These are phyloP conservation scores for Prunella vulgaris DNA, from an alignment of 257 asterid species.

Conservation along the genomic window DNA sequence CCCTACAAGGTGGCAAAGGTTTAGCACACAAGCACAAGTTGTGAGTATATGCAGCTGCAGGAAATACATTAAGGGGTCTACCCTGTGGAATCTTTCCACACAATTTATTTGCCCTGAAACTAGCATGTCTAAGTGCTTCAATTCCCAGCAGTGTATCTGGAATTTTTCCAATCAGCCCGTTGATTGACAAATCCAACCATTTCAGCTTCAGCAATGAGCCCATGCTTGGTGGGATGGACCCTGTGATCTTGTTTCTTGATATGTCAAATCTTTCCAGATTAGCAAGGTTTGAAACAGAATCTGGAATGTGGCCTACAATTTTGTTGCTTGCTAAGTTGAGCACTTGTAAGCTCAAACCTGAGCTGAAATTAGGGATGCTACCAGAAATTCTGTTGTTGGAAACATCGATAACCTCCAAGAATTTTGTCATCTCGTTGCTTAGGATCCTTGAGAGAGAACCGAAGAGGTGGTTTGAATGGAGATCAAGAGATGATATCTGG, in stretches of 20 bases:
- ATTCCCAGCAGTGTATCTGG: conserved; percentile 63
- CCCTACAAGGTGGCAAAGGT: conserved; percentile 74
- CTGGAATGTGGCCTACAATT: conserved; percentile 68
- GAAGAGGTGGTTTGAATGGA: conserved; percentile 57
- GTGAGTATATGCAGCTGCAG: conserved; percentile 65
- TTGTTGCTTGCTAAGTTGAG: conserved; percentile 67
- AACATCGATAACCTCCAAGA: conserved; percentile 57
- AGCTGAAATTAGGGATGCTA: conserved; percentile 52
- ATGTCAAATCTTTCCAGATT: conserved; percentile 55
- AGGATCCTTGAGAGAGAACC: conserved; percentile 62
- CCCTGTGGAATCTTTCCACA: conserved; percentile 92
- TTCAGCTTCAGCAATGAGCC: conserved; percentile 59
- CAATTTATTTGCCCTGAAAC: conserved; percentile 68
- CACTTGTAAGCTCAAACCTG: conserved; percentile 42
- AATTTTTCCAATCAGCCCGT: conserved; percentile 51
- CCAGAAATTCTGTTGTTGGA: conserved; percentile 70
- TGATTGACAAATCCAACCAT: conserved; percentile 78
- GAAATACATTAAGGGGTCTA: conserved; percentile 64
- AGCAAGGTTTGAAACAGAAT: conserved; percentile 51
- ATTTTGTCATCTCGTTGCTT: conserved; percentile 44
- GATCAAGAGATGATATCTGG: conserved; percentile 57
- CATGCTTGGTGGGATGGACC: conserved; percentile 64
- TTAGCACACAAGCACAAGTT: conserved; percentile 82
- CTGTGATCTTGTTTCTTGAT: conserved; percentile 68
- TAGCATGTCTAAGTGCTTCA: conserved; percentile 53